phyloP scores from a whole-genome alignment of 179 eudicot genomes.

The Kewa caespitosa region DNA sequence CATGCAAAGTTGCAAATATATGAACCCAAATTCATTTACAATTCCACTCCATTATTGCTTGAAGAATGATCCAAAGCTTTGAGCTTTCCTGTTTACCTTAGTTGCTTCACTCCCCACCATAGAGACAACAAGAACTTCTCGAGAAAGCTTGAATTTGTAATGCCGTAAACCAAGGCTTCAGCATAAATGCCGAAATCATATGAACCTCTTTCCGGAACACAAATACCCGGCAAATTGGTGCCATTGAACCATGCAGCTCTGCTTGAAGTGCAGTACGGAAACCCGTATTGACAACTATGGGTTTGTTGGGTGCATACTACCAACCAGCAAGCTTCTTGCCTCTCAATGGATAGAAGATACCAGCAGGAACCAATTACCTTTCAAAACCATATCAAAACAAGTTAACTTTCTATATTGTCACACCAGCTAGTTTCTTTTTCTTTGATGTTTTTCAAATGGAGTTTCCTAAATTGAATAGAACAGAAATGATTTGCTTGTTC shows the following conservation, averaged over 20 bases:
- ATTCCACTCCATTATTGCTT: too few species aligned
- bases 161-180: constrained; percentile 25
- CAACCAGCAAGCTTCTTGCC: constrained; percentile 43
- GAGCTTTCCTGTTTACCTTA: constrained; percentile 32
- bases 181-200: constrained; percentile 40
- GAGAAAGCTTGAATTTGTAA: constrained; percentile 22
- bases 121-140: constrained; percentile 37
- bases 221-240: constrained; percentile 30
- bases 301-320: constrained; percentile 25
- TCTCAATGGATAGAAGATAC: constrained; percentile 44
- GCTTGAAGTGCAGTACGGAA: constrained; percentile 27
- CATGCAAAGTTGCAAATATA: neutral
- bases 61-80: neutral
- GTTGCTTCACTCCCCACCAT: constrained; percentile 49
- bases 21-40: too few species aligned
- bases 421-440: too few species aligned
- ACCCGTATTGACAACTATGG: constrained; percentile 22
- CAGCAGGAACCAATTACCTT: constrained; percentile 48
- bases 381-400: constrained; percentile 10
- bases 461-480: too few species aligned
- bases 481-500: too few species aligned
- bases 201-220: constrained; percentile 17
- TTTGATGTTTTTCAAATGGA: too few species aligned
- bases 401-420: too few species aligned
- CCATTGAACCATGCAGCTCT: constrained; percentile 25